These are phyloP conservation scores for Eucalyptus cloeziana DNA, from an alignment of 345 rosid species.

Conservation along the genomic window DNA sequence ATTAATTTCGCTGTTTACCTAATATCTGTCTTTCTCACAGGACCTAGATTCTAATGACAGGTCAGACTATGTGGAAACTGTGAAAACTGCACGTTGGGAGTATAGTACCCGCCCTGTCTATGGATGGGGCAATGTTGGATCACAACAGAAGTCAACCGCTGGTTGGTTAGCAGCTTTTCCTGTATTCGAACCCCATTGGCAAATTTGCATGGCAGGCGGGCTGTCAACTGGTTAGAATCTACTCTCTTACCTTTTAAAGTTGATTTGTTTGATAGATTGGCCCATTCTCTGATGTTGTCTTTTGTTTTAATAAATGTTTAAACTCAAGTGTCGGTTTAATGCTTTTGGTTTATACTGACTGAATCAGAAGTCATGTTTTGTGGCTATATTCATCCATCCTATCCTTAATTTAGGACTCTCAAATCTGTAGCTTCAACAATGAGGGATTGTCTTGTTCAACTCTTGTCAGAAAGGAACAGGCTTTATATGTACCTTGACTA, in stretches of 20 bases:
- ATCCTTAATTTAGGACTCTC: background rate
- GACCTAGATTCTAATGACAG: constrained; percentile 29
- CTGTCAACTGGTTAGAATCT: constrained; percentile 73
- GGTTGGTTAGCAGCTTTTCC: constrained; percentile 99
- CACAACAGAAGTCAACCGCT: constrained; percentile 80
- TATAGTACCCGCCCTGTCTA: constrained; percentile 83
- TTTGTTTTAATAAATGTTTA: background rate
- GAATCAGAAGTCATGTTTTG: background rate
- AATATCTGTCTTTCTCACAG: background rate
- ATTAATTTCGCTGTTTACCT: background rate
- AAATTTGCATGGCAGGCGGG: constrained; percentile 96
- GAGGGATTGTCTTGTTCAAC: background rate
- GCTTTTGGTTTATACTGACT: background rate
- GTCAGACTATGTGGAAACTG: constrained; percentile 50
- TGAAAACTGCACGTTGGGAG: constrained; percentile 87
- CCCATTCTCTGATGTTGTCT: background rate
- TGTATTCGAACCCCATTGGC: constrained; percentile 99
- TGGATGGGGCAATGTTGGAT: constrained; percentile 90
- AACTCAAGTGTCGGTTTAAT: background rate
- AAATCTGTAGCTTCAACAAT: background rate
- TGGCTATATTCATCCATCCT: background rate
- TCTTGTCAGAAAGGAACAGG: background rate
- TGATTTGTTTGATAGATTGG: background rate
- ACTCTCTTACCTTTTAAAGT: background rate
- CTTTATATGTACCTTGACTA: background rate